Conservation (phyloP, 106 monocot species). For the Apostasia ramifera region DNA sequence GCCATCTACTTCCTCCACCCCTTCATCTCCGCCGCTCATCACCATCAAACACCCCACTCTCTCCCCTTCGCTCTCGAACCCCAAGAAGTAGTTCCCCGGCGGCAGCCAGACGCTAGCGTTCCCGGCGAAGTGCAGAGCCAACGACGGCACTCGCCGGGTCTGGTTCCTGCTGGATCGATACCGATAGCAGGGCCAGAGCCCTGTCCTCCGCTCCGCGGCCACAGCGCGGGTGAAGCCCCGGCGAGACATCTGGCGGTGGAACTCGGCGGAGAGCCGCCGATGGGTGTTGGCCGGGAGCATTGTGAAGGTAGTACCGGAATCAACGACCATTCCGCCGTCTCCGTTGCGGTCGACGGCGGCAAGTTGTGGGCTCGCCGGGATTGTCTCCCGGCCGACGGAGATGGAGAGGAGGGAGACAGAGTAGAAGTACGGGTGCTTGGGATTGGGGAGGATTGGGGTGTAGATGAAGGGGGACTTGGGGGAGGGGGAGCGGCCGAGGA, state of each 20-base stretch:
- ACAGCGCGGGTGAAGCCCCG: constrained; percentile 28
- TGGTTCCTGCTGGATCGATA: constrained; percentile 5
- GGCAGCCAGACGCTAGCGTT: constrained; percentile 64
- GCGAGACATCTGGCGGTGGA: constrained; percentile 32
- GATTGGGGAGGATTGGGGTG: constrained; percentile 72
- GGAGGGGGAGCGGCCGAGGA: constrained; percentile 38
- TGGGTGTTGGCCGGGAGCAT: constrained; percentile 59
- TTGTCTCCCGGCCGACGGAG: constrained; percentile 39
- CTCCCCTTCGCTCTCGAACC: constrained; percentile 32
- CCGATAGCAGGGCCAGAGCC: constrained; percentile 58
- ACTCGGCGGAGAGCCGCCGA: constrained; percentile 26
- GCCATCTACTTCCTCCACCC: constrained; percentile 19
- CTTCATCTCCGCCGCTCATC: constrained; percentile 34
- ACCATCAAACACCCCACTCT: constrained; percentile 67
- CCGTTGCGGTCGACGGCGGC: constrained; percentile 31
- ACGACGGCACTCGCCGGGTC: constrained; percentile 28
- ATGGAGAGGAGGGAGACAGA: constrained; percentile 58
- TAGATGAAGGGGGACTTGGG: constrained; percentile 27
- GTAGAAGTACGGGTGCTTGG: constrained; percentile 77
- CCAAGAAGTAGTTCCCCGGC: constrained; percentile 76
- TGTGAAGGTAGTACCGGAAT: constrained; percentile 87
- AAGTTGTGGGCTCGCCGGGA: constrained; percentile 22
- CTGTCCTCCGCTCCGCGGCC: constrained; percentile 40
- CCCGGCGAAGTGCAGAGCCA: constrained; percentile 63
- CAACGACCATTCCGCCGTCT: constrained; percentile 76